phyloP scores from a whole-genome alignment of 495 filamentous ascomycete species.

The Friedmanniomyces simplex region DNA sequence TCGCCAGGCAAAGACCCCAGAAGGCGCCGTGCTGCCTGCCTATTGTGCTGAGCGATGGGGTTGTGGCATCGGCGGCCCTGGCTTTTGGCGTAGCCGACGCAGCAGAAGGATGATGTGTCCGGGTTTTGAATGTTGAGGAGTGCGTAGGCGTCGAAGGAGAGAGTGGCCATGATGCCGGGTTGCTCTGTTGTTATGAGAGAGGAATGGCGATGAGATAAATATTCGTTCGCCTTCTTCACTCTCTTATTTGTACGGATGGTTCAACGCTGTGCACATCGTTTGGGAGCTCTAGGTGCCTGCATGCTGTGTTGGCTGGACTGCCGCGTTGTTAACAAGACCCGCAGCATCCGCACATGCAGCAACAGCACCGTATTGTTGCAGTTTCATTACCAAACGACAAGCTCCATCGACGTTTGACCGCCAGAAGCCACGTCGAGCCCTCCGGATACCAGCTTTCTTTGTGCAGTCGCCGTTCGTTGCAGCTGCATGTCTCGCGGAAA shows the following conservation, averaged over 20 bases:
- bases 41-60: background rate
- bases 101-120: background rate
- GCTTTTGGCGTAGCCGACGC: background rate
- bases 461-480: too few relatives aligned
- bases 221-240: background rate
- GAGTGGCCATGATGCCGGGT: background rate
- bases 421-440: too few relatives aligned
- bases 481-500: too few relatives aligned
- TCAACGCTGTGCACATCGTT: background rate
- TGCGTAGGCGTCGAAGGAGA: background rate
- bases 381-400: too few relatives aligned
- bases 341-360: too few relatives aligned
- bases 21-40: background rate
- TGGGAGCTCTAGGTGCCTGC: background rate
- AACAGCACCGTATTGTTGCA: too few relatives aligned
- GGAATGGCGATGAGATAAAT: background rate
- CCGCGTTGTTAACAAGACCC: too few relatives aligned
- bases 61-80: background rate
- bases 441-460: too few relatives aligned
- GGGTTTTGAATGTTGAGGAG: background rate
- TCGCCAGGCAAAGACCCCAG: background rate
- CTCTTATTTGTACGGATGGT: background rate
- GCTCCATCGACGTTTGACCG: too few relatives aligned
- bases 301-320: background rate
- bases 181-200: background rate